Evolutionary conservation across 1,284 basidiomycete genomes (phyloP).

Genomic region (Austroboletus niveus): DNA sequence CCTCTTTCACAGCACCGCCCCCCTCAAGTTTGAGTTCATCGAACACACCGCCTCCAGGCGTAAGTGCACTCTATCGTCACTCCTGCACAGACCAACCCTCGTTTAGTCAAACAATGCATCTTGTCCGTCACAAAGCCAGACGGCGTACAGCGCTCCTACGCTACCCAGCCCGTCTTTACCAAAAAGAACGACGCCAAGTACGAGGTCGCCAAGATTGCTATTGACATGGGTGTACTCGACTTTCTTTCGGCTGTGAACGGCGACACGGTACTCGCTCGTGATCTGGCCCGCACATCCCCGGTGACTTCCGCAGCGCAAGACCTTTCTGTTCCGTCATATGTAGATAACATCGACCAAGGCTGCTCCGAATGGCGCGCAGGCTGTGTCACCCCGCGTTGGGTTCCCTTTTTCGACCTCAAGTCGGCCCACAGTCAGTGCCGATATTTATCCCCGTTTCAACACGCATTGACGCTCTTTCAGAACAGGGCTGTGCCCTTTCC

Average conservation of each 20-base stretch:
- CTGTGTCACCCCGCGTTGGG: conserved; percentile 48
- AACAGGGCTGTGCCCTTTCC: conserved; percentile 53
- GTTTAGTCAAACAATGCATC: conserved; percentile 55
- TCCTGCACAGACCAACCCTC: not conserved
- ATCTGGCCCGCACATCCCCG: too few relatives aligned
- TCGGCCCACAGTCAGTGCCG: conserved; percentile 41
- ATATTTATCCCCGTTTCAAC: not conserved
- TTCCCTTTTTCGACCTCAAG: conserved; percentile 45
- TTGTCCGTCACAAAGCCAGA: conserved; percentile 55
- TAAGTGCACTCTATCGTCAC: conserved; percentile 17
- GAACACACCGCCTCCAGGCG: conserved; percentile 37
- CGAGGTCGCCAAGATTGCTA: conserved; percentile 49
- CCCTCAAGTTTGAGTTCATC: conserved; percentile 45
- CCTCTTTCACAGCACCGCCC: conserved; percentile 36
- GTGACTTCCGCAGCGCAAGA: too few relatives aligned
- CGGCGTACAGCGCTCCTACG: conserved; percentile 49
- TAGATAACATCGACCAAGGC: conserved; percentile 47
- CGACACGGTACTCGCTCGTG: not conserved
- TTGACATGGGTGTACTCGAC: conserved; percentile 55
- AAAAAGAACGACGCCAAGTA: conserved; percentile 51
- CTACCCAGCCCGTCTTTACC: conserved; percentile 41
- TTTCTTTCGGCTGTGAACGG: conserved; percentile 47
- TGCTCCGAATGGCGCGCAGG: conserved; percentile 53
- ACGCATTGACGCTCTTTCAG: conserved; percentile 29
- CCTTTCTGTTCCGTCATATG: conserved; percentile 7